Base-by-base conservation (phyloP, 169 alveolate genomes). In the Babesia microti region DNA sequence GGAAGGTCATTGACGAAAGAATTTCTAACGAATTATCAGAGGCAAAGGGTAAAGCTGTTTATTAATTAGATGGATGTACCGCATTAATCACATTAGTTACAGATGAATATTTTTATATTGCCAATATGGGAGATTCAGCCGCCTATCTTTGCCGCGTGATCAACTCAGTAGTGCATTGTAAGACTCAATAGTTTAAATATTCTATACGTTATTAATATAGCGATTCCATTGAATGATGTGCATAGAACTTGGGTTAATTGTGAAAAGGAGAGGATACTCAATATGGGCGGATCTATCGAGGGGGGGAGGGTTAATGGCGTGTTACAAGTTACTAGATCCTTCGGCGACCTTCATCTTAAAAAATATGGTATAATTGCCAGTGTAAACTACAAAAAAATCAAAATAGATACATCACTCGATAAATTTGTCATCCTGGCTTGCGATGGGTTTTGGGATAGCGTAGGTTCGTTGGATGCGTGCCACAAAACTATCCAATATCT, bases 251-350 rank as follows among this genome's bases (percentile, higher is more conserved):
- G 92, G 78, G 78, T 88, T 40, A 78, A 79, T 26, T 72, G 66
- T 34, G 99, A 95, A 72, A 81, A 83, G 57, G 83, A 86, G 37
- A 72, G 99, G 34, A 90, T 95, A 17, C 67, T 78, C 19, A 61
- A 73, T 34, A 87, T 89, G 44, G 98, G 98, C 5, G 99, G 99
- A 1, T 74, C 88, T 26, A 91, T 95, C 1, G 94, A 89, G 57
- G 92, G 89, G 51, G 97, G 97, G 30, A 59, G 98, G 50, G 95
- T 94, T 21, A 89, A 89, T 55, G 99, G 97, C 17, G 78, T 81
- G 47, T 60, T 94, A 32, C 95, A 92, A 61, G 87, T 94, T 42
- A 85, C 97, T 5, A 78, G 99, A 41, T 85, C 98, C 9, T 68
- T 94, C 35, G 99, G 99, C 9, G 99, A 94, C 68, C 58, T 93